Evolutionary conservation across 306 rosid species (phyloP).

Genomic region (Albizia julibrissin): DNA sequence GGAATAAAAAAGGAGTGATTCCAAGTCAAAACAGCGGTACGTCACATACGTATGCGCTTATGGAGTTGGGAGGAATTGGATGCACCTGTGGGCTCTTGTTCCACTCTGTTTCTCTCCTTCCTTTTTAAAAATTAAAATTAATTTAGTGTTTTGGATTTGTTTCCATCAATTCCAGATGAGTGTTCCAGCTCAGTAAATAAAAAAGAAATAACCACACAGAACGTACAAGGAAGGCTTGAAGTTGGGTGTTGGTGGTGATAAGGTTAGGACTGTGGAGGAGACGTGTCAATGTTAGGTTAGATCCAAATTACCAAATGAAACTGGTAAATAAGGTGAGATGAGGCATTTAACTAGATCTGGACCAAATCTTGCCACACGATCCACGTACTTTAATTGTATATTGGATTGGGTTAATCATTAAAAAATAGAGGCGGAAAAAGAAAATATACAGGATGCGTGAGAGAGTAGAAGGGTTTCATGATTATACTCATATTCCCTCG

Average conservation of each 20-base stretch:
- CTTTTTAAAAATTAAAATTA: not conserved
- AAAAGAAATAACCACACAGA: too few relatives aligned
- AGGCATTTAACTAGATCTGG: constrained; percentile 18
- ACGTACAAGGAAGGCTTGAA: not conserved
- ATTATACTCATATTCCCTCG: not conserved
- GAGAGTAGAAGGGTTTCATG: not conserved
- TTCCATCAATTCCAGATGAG: not conserved
- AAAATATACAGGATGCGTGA: not conserved
- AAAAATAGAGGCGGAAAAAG: not conserved
- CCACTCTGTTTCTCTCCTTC: not conserved
- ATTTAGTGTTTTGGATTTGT: not conserved
- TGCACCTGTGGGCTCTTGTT: not conserved
- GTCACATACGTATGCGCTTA: constrained; percentile 32
- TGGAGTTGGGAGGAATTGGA: not conserved
- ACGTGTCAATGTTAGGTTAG: not conserved
- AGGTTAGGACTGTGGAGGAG: not conserved
- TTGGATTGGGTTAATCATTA: not conserved
- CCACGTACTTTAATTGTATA: not conserved
- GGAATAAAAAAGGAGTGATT: constrained; percentile 42
- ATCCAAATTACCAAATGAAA: not conserved
- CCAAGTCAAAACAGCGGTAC: constrained; percentile 61
- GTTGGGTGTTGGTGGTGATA: not conserved
- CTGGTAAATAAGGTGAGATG: constrained; percentile 20
- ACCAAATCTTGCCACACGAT: not conserved
- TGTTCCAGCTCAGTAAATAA: not conserved